These are phyloP conservation scores for Quercus glauca DNA, from an alignment of 306 rosid genomes.

Conservation along the genomic window DNA sequence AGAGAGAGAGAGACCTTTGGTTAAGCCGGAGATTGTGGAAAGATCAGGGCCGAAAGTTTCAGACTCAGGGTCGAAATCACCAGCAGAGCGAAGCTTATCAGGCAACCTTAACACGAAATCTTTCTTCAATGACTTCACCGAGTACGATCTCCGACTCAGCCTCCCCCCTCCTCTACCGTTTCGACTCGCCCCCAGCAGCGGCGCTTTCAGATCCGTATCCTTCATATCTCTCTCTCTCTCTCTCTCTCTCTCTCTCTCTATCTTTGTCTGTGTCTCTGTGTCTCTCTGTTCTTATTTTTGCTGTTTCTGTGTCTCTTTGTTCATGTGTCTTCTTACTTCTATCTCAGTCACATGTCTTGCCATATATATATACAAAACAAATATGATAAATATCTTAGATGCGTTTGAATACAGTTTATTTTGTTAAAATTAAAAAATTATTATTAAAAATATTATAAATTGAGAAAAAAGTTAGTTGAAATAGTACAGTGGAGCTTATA, in stretches of 20 bases:
- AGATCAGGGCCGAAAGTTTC: constrained; percentile 19
- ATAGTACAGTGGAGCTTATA: rapidly evolving
- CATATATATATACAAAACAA: too few species aligned
- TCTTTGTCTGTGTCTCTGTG: too few species aligned
- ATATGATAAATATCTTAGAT: too few species aligned
- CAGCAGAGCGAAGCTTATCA: constrained; percentile 22
- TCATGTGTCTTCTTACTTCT: too few species aligned
- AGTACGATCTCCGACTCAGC: constrained; percentile 33
- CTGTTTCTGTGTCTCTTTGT: too few species aligned
- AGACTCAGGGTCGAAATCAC: constrained; percentile 29
- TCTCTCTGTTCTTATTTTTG: too few species aligned
- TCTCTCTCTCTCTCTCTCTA: not conserved
- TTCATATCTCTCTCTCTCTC: constrained; percentile 16
- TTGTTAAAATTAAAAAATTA: too few species aligned
- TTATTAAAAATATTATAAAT: rapidly evolving
- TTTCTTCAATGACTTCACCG: constrained; percentile 35
- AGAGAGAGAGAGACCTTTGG: constrained; percentile 25
- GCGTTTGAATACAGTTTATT: rapidly evolving
- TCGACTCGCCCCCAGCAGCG: constrained; percentile 21
- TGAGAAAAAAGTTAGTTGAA: too few species aligned
- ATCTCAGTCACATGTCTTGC: too few species aligned
- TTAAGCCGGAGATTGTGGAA: constrained; percentile 25
- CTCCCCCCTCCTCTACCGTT: constrained; percentile 18
- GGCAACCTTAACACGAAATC: constrained; percentile 44
- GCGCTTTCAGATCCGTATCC: constrained; percentile 14